Evolutionary conservation across 768 basidiomycete species (phyloP).

Genomic region (Agaricus sinodeliciosus): DNA sequence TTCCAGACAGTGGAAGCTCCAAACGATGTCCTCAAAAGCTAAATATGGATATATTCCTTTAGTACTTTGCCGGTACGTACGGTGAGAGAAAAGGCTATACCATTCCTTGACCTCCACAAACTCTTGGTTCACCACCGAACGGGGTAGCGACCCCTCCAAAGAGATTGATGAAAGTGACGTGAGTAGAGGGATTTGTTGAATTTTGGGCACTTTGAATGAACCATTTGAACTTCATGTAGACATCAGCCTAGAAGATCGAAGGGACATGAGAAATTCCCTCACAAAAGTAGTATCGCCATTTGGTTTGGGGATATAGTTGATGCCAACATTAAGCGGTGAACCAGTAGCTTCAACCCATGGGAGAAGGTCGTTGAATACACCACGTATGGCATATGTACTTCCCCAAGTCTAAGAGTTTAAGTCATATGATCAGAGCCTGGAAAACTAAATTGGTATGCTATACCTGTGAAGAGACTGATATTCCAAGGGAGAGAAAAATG

Average conservation of each 20-base stretch:
- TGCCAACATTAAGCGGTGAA: neutral
- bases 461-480: neutral
- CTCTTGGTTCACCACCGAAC: neutral
- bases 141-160: neutral
- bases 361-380: neutral
- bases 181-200: neutral
- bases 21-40: neutral
- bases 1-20: neutral
- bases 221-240: neutral
- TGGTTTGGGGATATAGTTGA: neutral
- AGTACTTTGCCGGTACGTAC: no score
- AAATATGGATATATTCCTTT: neutral
- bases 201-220: neutral
- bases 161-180: neutral
- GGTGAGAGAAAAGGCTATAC: neutral
- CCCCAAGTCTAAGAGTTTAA: neutral
- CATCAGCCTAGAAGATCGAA: neutral
- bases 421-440: neutral
- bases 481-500: neutral
- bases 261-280: neutral
- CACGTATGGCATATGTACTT: neutral
- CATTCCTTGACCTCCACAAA: neutral
- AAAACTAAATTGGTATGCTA: neutral
- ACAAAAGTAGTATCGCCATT: neutral
- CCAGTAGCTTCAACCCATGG: neutral